Evolutionary conservation across 345 rosid genomes (phyloP).

Genomic region (Durio zibethinus): DNA sequence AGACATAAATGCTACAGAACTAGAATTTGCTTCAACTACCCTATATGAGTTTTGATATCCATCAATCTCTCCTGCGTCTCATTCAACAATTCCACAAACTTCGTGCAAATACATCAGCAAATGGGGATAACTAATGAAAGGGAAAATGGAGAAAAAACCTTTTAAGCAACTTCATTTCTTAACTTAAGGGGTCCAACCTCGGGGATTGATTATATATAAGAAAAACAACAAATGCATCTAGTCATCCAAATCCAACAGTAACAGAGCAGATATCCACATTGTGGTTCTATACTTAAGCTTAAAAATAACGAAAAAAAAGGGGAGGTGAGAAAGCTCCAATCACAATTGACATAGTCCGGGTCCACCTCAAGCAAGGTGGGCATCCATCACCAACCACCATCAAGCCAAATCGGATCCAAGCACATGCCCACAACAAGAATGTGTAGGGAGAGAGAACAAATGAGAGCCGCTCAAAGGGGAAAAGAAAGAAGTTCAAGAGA

Average conservation of each 20-base stretch:
- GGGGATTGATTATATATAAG: neutral
- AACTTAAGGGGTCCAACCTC: neutral
- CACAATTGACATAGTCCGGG: slow-evolving; percentile 18
- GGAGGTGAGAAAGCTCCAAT: neutral
- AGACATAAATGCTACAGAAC: neutral
- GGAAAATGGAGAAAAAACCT: neutral
- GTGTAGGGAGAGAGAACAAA: slow-evolving; percentile 16
- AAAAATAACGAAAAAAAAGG: neutral
- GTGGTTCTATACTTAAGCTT: neutral
- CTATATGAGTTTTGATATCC: neutral
- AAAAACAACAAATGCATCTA: slow-evolving; percentile 2
- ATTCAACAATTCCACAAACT: neutral
- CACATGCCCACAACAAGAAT: slow-evolving; percentile 27
- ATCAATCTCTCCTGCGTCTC: neutral
- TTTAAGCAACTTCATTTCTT: neutral
- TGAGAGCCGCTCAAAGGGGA: slow-evolving; percentile 24
- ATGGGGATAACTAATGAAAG: neutral
- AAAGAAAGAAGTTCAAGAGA: slow-evolving; percentile 15
- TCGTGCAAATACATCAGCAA: neutral
- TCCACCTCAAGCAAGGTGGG: slow-evolving; percentile 30
- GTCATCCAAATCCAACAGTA: slow-evolving; percentile 9
- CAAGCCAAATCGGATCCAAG: slow-evolving; percentile 34
- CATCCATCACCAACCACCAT: slow-evolving; percentile 39
- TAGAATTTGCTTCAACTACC: neutral
- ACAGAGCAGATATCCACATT: slow-evolving; percentile 15